A percentile compares a stretch with the other conserved stretches of the same genome.
Conservation (phyloP, 805 yeast genomes). For the Candida hispaniensis region DNA sequence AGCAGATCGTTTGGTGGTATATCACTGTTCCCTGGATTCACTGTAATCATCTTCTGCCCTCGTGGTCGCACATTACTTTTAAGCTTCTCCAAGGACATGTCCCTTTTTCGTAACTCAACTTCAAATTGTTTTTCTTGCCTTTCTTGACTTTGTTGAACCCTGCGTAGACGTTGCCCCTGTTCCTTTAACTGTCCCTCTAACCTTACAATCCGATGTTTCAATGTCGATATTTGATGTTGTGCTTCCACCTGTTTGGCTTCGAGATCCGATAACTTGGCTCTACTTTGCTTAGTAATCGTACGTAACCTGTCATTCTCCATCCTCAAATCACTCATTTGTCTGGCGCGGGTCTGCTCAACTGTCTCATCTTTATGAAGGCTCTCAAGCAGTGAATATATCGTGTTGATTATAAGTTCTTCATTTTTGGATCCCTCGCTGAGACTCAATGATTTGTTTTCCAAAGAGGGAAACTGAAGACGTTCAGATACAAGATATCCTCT, state of each 20-base stretch:
- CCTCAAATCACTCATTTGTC: slow-evolving; percentile 16
- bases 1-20: slow-evolving; percentile 17
- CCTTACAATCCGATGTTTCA: too few relatives aligned
- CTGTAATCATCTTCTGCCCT: slow-evolving; percentile 13
- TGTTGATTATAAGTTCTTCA: slow-evolving; percentile 22
- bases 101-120: slow-evolving; percentile 22
- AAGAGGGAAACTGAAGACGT: slow-evolving; percentile 18
- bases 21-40: slow-evolving; percentile 18
- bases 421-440: slow-evolving; percentile 14
- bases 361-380: slow-evolving; percentile 19
- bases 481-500: slow-evolving; percentile 21
- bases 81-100: slow-evolving; percentile 20
- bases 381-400: slow-evolving; percentile 22
- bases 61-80: slow-evolving; percentile 18
- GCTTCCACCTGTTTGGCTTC: too few relatives aligned
- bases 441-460: slow-evolving; percentile 4
- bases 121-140: too few relatives aligned
- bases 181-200: too few relatives aligned
- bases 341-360: slow-evolving; percentile 14
- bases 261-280: too few relatives aligned
- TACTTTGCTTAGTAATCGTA: too few relatives aligned
- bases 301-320: slow-evolving; percentile 13
- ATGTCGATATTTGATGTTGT: too few relatives aligned
- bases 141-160: too few relatives aligned
- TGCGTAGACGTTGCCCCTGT: too few relatives aligned